A percentile compares a stretch with the other conserved stretches of the same genome.
Conservation (phyloP, 2,329 filamentous ascomycete species). For the Pezicula carpinea region DNA sequence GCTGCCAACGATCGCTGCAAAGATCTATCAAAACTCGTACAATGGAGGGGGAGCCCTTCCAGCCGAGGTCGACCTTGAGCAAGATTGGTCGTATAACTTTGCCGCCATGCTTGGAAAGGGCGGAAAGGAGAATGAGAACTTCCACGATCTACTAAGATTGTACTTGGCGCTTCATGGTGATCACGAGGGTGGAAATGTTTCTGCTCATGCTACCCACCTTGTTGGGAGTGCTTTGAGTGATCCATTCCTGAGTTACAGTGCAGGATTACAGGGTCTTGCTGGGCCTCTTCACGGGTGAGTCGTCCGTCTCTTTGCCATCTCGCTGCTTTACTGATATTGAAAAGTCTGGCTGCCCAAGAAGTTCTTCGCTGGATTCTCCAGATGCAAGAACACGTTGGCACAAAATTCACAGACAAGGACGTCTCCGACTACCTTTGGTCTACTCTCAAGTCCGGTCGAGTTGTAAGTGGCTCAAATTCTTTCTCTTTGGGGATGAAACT, state of each 20-base stretch:
- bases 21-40: conserved; percentile 94
- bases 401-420: conserved; percentile 71
- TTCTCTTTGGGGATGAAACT: no score
- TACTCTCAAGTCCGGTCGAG: conserved; percentile 87
- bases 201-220: conserved; percentile 89
- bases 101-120: conserved; percentile 92
- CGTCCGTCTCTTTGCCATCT: background rate
- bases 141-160: conserved; percentile 89
- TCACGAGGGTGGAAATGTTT: conserved; percentile 97
- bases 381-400: conserved; percentile 86
- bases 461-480: conserved; percentile 33
- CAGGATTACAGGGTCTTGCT: conserved; percentile 89
- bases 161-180: conserved; percentile 97
- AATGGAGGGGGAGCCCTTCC: conserved; percentile 71
- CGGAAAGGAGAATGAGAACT: conserved; percentile 82
- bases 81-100: conserved; percentile 99
- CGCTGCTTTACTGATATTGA: conserved; percentile 2
- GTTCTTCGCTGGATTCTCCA: conserved; percentile 94
- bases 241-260: conserved; percentile 92
- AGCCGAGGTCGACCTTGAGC: conserved; percentile 69
- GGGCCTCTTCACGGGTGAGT: conserved; percentile 79
- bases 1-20: conserved; percentile 91
- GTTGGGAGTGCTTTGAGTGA: conserved; percentile 93
- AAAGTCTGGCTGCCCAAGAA: conserved; percentile 85
- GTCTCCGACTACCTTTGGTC: conserved; percentile 89